A percentile compares a stretch with the other conserved stretches of the same genome.
phyloP scores from a whole-genome alignment of 2,329 filamentous ascomycete species.

The Apiospora kogelbergensis region DNA sequence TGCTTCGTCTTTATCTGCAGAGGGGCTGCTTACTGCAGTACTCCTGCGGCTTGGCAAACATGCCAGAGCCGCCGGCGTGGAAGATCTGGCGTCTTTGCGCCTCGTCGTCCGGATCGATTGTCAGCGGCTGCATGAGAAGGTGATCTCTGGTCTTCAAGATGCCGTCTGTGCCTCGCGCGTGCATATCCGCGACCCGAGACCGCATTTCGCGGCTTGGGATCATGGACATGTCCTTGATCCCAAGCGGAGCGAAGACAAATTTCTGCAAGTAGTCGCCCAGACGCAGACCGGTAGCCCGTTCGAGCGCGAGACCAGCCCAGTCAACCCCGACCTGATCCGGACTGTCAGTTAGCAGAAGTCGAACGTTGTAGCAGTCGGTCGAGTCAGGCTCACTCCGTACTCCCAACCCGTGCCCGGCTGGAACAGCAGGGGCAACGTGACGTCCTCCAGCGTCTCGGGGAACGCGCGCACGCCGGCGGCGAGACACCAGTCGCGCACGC shows the following conservation, averaged over 20 bases:
- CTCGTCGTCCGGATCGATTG: slow-evolving; percentile 35
- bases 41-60: slow-evolving; percentile 59
- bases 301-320: slow-evolving; percentile 52
- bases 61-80: slow-evolving; percentile 61
- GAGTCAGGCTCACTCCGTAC: slow-evolving; percentile 48
- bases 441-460: slow-evolving; percentile 49
- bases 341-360: neutral
- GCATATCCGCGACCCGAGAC: slow-evolving; percentile 55
- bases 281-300: slow-evolving; percentile 41
- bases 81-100: slow-evolving; percentile 46
- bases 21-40: slow-evolving; percentile 50
- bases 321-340: slow-evolving; percentile 45
- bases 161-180: slow-evolving; percentile 48
- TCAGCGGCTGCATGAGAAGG: slow-evolving; percentile 34
- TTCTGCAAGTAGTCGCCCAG: slow-evolving; percentile 51
- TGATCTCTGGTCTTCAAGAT: slow-evolving; percentile 47
- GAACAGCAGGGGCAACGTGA: slow-evolving; percentile 56
- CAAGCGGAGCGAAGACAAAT: slow-evolving; percentile 48
- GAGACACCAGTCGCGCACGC: slow-evolving; percentile 44
- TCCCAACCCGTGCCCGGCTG: slow-evolving; percentile 64
- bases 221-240: slow-evolving; percentile 52
- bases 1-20: too few relatives aligned
- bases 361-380: neutral
- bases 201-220: slow-evolving; percentile 56
- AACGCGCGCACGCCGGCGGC: slow-evolving; percentile 59